Base-by-base conservation (phyloP, 306 rosid species). In the Acmispon strigosus region DNA sequence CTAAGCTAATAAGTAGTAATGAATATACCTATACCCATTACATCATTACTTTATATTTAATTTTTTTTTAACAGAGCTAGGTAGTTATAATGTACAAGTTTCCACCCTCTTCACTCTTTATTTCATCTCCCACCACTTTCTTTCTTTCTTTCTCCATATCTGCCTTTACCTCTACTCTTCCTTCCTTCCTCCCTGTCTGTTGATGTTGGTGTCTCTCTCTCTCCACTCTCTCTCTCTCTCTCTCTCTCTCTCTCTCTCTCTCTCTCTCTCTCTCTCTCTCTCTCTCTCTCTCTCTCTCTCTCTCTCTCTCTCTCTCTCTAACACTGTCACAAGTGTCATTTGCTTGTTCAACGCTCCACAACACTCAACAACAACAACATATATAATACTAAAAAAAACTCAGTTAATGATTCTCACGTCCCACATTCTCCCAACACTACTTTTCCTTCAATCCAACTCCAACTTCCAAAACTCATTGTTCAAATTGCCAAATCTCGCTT, bases 351-450 rank as follows among this genome's bases (percentile, higher is more conserved):
- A 78, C 80, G 81, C 82, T 66, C 85, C 85, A 62, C 59, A 42
- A 56, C 29, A n/a, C n/a, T n/a, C n/a, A 56, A 27, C 34, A 27
- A 27, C 34, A 32, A 57, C 32, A 56, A 6, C 0, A 65, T n/a
- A 22, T 42, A 32, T 55, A 64, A 14, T 32, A 13, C 54, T 64
- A 8, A 45, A 64, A 64, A 27, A 44, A 16, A 49, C 24, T 72
- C 8, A 34, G 76, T 78, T 84, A 69, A 83, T 84, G 92, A 83
- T 83, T 70, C 84, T 81, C 92, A 84, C 91, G 88, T 84, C 84
- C 84, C 72, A 42, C 80, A 61, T 34, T 34, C 48, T 48, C 60
- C 66, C 37, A 32, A 12, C 27, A 54, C 49, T 48, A 71, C 78
- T 74, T 70, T 77, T 52, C 75, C 84, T 80, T 73, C 80, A 76